phyloP scores from a whole-genome alignment of 1,284 basidiomycete species.

The Tilletia indica region DNA sequence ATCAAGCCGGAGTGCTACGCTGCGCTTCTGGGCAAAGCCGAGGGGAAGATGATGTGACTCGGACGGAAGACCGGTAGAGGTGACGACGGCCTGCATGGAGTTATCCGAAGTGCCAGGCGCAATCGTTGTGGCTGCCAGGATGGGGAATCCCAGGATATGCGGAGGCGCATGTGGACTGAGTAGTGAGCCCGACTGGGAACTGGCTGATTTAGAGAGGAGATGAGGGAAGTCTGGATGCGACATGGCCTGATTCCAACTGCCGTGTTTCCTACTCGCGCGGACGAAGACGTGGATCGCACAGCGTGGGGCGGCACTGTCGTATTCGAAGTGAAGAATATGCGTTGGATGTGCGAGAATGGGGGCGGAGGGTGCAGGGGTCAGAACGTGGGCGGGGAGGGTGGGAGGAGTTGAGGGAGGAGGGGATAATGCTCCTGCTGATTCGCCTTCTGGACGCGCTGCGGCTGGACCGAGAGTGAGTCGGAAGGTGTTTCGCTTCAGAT shows the following conservation, averaged over 20 bases:
- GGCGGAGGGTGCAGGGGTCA: neutral
- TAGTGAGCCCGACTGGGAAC: neutral
- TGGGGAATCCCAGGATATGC: conserved; percentile 47
- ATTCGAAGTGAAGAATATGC: conserved; percentile 46
- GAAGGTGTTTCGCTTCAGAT: conserved; percentile 49
- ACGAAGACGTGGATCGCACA: conserved; percentile 47
- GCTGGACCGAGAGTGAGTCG: conserved; percentile 26
- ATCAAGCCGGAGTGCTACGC: conserved; percentile 6
- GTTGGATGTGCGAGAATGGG: conserved; percentile 31
- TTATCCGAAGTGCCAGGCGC: neutral
- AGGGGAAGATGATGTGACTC: neutral
- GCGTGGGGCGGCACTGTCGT: conserved; percentile 45
- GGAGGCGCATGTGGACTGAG: conserved; percentile 25
- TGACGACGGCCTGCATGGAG: conserved; percentile 32
- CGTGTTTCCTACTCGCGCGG: conserved; percentile 47
- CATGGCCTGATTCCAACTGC: conserved; percentile 33
- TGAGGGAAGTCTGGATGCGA: neutral
- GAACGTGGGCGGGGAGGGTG: neutral
- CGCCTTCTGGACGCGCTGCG: neutral
- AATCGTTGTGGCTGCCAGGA: conserved; percentile 33
- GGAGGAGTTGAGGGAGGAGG: neutral
- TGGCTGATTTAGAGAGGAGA: neutral
- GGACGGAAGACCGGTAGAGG: conserved; percentile 27
- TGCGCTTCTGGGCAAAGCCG: conserved; percentile 28
- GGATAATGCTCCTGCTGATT: neutral